These are phyloP conservation scores for Boletus bicolor DNA, from an alignment of 768 basidiomycete species.

Conservation along the genomic window DNA sequence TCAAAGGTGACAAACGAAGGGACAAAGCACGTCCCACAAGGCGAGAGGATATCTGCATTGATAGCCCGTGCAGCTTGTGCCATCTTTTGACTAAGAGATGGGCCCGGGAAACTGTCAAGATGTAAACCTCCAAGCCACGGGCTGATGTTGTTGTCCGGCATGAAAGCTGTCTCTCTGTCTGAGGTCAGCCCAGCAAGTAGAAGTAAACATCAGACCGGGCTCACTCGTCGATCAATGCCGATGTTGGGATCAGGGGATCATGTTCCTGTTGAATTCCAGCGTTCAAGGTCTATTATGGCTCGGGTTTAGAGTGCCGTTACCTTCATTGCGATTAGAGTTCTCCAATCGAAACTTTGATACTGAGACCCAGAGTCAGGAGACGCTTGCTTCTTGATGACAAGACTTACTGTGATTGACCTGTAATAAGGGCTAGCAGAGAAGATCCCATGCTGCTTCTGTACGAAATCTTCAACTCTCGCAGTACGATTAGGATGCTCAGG, in stretches of 20 bases:
- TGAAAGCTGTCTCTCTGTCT: slow-evolving; percentile 39
- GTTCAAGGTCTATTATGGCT: not conserved
- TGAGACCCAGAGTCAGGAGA: slow-evolving; percentile 25
- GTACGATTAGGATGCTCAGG: slow-evolving; percentile 52
- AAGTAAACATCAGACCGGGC: slow-evolving; percentile 16
- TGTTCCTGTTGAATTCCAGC: slow-evolving; percentile 38
- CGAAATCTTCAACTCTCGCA: slow-evolving; percentile 55
- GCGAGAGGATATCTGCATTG: slow-evolving; percentile 63
- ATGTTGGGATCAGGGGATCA: slow-evolving; percentile 53
- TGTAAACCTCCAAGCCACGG: slow-evolving; percentile 70
- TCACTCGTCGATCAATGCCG: slow-evolving; percentile 67
- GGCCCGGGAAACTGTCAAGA: slow-evolving; percentile 61
- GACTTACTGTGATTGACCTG: slow-evolving; percentile 58
- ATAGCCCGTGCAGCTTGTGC: slow-evolving; percentile 68
- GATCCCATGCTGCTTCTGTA: slow-evolving; percentile 53
- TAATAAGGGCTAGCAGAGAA: slow-evolving; percentile 60
- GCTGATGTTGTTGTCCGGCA: slow-evolving; percentile 43
- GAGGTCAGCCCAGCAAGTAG: not conserved
- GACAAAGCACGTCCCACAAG: slow-evolving; percentile 43
- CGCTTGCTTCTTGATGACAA: not conserved
- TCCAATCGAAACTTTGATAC: slow-evolving; percentile 85
- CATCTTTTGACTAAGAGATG: slow-evolving; percentile 53
- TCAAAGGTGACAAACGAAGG: slow-evolving; percentile 43
- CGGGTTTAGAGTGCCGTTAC: slow-evolving; percentile 23
- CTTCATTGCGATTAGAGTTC: slow-evolving; percentile 72